A percentile compares a stretch with the other conserved stretches of the same genome.
Conservation (phyloP, 2,329 filamentous ascomycete species). For the Nigrospora oryzae region DNA sequence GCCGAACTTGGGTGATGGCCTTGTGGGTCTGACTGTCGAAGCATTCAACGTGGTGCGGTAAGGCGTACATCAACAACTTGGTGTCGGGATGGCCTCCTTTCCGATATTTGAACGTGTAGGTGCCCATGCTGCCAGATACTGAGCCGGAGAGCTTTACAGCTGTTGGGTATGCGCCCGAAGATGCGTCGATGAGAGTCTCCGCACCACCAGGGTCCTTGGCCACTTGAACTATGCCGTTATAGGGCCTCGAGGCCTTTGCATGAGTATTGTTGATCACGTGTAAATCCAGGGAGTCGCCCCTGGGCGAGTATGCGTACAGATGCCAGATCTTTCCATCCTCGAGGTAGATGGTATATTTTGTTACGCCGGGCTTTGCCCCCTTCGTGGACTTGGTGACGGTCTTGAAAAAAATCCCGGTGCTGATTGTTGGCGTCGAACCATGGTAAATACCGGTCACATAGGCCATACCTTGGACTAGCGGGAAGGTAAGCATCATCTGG, state of each 20-base stretch:
- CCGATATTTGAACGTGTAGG: slow-evolving; percentile 66
- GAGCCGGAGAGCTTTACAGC: slow-evolving; percentile 57
- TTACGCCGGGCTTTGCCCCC: slow-evolving; percentile 54
- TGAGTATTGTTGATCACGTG: slow-evolving; percentile 57
- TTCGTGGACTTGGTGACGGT: slow-evolving; percentile 50
- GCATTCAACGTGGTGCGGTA: slow-evolving; percentile 77
- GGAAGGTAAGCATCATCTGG: slow-evolving; percentile 61
- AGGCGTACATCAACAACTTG: slow-evolving; percentile 71
- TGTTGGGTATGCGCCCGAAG: slow-evolving; percentile 67
- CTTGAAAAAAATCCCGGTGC: slow-evolving; percentile 67
- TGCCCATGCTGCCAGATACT: slow-evolving; percentile 49
- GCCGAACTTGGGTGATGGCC: slow-evolving; percentile 42
- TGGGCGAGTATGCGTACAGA: slow-evolving; percentile 61
- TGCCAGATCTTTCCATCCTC: slow-evolving; percentile 72
- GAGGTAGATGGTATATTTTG: slow-evolving; percentile 68
- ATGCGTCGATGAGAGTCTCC: slow-evolving; percentile 65
- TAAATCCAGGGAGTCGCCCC: slow-evolving; percentile 56
- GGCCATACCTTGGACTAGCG: slow-evolving; percentile 81
- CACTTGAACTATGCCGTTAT: slow-evolving; percentile 74
- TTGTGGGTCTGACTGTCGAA: slow-evolving; percentile 54
- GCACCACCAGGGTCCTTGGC: slow-evolving; percentile 61
- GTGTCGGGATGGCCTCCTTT: slow-evolving; percentile 56
- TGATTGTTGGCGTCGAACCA: slow-evolving; percentile 61
- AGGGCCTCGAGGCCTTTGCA: slow-evolving; percentile 57
- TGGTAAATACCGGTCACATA: slow-evolving; percentile 75